Evolutionary conservation across 2,329 filamentous ascomycete species (phyloP), one percentile per base, ranked within the genome.

Genomic region (Plenodomus lindquistii): DNA sequence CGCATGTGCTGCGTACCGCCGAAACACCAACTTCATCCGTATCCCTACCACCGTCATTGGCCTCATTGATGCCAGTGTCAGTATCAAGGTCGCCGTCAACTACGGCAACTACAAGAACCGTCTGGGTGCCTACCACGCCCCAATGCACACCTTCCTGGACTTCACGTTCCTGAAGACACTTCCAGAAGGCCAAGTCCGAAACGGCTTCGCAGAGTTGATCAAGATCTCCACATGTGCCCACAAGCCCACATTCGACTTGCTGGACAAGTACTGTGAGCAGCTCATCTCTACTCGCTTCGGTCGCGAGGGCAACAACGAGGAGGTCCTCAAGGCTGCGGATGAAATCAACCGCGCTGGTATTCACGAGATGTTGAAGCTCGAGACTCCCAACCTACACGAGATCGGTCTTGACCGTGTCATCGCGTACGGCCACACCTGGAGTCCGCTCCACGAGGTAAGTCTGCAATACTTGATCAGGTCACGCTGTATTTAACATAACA

Each of bases 1-100:
- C 60, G 86, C 86, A 4, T 89, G 86, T 66, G 86, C 86, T 20
- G 79, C 85, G 7, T 89, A 89, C 73, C 82, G 86, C 52, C 79
- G 87, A 59, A 88, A 83, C 72, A 89, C 86, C 37, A 88, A 88
- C 73, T 89, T 81, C 74, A 88, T 89, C 65, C 84, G 86, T 40
- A 81, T 89, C 8, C 87, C 87, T 1, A 89, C 87, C 0, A 89
- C 87, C 1, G 84, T 89, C 54, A 89, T 90, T 63, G 86, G 87
- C 9, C 77, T 90, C 40, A 89, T 89, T 51, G 87, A 90, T 63
- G 87, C 87, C 2, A 87, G 85, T 16, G 87, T 89, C 42, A 87
- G 83, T 29, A 89, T 89, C 77, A 89, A 89, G 67, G 86, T 89
- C n/a, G 87, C 85, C 11, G 86, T 89, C 62, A 89, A 89, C 75